Percentiles rank a stretch among this genome's conserved stretches.
phyloP scores from a whole-genome alignment of 2,329 filamentous ascomycete genomes.

The Xylariaceae sp. region DNA sequence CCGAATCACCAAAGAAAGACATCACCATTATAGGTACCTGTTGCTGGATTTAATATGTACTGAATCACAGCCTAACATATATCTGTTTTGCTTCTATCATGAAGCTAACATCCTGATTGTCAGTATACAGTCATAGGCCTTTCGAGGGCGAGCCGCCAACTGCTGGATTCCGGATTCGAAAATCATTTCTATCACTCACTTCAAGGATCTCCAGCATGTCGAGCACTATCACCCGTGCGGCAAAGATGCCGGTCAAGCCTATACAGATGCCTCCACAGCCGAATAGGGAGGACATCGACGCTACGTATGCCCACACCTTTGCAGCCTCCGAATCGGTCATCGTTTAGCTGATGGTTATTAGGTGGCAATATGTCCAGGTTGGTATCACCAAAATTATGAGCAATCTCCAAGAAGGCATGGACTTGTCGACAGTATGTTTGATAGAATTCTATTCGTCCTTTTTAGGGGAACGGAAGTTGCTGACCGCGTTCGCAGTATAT shows the following conservation, averaged over 20 bases:
- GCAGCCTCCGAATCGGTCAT: not conserved
- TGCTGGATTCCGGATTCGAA: constrained; percentile 11
- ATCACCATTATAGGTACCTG: not conserved
- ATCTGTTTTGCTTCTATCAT: not conserved
- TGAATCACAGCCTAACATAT: not conserved
- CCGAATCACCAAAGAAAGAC: not conserved
- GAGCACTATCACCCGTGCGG: constrained; percentile 31
- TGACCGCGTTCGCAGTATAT: constrained; percentile 60
- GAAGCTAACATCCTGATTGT: not conserved
- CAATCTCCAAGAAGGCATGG: constrained; percentile 84
- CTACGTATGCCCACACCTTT: constrained; percentile 36
- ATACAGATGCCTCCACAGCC: constrained; percentile 52
- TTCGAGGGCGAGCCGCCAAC: constrained; percentile 9
- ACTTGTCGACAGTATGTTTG: constrained; percentile 71
- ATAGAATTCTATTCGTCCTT: not conserved
- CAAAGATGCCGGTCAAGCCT: constrained; percentile 42
- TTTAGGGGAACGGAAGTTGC: not conserved
- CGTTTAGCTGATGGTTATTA: constrained; percentile 35
- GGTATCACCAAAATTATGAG: constrained; percentile 93
- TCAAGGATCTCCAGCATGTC: constrained; percentile 26
- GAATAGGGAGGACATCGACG: constrained; percentile 55
- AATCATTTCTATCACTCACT: not conserved
- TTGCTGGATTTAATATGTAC: not conserved
- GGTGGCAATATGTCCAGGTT: constrained; percentile 83
- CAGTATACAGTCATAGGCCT: not conserved